Conservation (phyloP, 2,329 filamentous ascomycete genomes). For the Lasiodiplodia citricola region DNA sequence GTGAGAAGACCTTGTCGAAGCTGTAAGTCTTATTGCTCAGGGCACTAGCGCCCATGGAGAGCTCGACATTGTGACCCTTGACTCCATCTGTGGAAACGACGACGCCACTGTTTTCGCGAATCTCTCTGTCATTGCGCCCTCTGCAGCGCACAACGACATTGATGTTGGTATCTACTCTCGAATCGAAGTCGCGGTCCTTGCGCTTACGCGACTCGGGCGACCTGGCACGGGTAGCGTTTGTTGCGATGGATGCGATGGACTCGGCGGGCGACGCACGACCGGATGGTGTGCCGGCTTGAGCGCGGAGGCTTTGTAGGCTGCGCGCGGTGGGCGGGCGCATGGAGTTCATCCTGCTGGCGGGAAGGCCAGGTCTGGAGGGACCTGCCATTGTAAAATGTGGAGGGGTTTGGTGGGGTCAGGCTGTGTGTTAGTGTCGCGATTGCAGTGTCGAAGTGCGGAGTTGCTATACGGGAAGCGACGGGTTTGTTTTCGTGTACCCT, state of each 20-base stretch:
- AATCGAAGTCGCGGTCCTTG: constrained; percentile 84
- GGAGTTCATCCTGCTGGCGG: constrained; percentile 55
- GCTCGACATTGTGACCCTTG: constrained; percentile 80
- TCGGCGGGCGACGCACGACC: constrained; percentile 72
- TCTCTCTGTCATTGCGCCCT: constrained; percentile 89
- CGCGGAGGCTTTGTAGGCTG: constrained; percentile 54
- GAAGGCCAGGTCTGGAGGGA: constrained; percentile 57
- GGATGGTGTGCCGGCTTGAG: constrained; percentile 56
- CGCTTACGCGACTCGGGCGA: constrained; percentile 68
- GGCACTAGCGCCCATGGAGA: constrained; percentile 91
- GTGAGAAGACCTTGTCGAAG: constrained; percentile 97
- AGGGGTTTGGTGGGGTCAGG: neutral
- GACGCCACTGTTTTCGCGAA: constrained; percentile 92
- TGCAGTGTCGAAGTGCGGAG: neutral
- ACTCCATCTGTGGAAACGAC: constrained; percentile 88
- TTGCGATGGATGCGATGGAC: constrained; percentile 65
- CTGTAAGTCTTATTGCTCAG: constrained; percentile 95
- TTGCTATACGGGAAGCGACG: neutral
- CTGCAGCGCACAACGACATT: constrained; percentile 95
- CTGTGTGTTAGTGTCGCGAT: constrained; percentile 3
- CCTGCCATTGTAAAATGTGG: constrained; percentile 56
- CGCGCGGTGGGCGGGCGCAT: constrained; percentile 62
- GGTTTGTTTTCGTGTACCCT: constrained; percentile 22
- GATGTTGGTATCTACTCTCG: constrained; percentile 87
- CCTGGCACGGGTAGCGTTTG: constrained; percentile 46